phyloP scores from a whole-genome alignment of 306 rosid species.

The Quercus agrifolia region DNA sequence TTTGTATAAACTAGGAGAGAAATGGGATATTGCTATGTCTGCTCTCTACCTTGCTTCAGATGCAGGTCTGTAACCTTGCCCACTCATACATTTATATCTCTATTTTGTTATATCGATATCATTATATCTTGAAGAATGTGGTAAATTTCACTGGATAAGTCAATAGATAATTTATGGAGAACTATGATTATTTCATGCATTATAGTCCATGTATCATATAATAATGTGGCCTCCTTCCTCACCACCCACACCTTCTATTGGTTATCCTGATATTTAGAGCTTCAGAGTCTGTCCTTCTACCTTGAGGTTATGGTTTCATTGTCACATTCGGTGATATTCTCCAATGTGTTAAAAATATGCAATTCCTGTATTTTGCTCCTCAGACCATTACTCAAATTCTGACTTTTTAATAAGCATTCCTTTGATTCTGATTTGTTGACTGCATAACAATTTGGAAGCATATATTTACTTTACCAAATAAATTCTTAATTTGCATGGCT shows the following conservation, averaged over 20 bases:
- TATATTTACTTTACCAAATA: background rate
- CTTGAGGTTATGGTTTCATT: background rate
- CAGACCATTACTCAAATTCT: background rate
- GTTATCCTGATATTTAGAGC: background rate
- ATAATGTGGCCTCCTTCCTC: no score
- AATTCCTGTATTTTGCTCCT: background rate
- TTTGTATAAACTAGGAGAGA: slow-evolving; percentile 71
- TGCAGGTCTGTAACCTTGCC: slow-evolving; percentile 60
- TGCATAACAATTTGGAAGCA: background rate
- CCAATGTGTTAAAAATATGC: background rate
- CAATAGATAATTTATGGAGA: no score
- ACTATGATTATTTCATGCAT: no score
- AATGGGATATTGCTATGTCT: slow-evolving; percentile 97
- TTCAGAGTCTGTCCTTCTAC: background rate
- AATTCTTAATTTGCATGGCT: background rate
- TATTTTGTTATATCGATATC: background rate
- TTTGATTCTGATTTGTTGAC: background rate
- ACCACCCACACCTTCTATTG: no score
- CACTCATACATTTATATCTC: slow-evolving; percentile 1
- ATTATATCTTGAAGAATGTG: background rate
- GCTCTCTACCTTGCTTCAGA: slow-evolving; percentile 78
- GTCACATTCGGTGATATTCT: background rate
- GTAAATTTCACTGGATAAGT: no score
- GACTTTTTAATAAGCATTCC: no score
- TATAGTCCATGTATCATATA: no score